A percentile compares a stretch with the other conserved stretches of the same genome.
Evolutionary conservation across 495 filamentous ascomycete species (phyloP).

Genomic region (Penicillium robsamsonii): DNA sequence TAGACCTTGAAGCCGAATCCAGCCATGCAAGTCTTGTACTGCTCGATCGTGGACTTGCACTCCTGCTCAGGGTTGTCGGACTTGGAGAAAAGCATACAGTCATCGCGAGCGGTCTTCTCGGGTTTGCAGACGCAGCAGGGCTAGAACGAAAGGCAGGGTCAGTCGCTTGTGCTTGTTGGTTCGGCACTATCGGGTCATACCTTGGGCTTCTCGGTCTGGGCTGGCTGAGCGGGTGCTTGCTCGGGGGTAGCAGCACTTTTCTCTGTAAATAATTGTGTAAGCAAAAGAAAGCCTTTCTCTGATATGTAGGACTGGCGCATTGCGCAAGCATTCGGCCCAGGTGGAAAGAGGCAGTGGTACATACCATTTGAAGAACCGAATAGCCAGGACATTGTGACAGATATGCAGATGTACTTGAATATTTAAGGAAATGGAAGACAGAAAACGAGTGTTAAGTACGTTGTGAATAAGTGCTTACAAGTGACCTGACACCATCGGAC

Average conservation of each 20-base stretch:
- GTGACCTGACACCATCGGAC: conserved; percentile 14
- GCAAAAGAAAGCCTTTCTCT: not conserved
- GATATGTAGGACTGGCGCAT: conserved; percentile 14
- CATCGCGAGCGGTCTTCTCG: conserved; percentile 88
- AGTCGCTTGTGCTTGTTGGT: conserved; percentile 1
- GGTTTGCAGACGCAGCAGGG: conserved; percentile 97
- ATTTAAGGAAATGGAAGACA: not conserved
- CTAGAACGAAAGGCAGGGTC: conserved; percentile 41
- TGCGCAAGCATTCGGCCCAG: conserved; percentile 7
- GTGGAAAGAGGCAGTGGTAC: conserved; percentile 10
- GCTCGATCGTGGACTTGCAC: conserved; percentile 75
- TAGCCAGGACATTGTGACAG: conserved; percentile 41
- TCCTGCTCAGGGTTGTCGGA: conserved; percentile 70
- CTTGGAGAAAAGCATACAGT: conserved; percentile 97
- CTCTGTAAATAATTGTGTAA: conserved; percentile 15
- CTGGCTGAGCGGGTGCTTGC: conserved; percentile 32
- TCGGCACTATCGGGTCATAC: conserved; percentile 32
- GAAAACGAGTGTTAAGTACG: conserved; percentile 4
- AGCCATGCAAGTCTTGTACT: conserved; percentile 89
- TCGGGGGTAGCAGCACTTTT: conserved; percentile 25
- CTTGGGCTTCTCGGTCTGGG: conserved; percentile 53
- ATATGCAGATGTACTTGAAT: not conserved
- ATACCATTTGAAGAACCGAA: conserved; percentile 43
- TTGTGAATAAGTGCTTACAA: conserved; percentile 6
- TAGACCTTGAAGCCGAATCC: conserved; percentile 86